Evolutionary conservation across 768 basidiomycete genomes (phyloP).

Genomic region (Heimioporus sp.): DNA sequence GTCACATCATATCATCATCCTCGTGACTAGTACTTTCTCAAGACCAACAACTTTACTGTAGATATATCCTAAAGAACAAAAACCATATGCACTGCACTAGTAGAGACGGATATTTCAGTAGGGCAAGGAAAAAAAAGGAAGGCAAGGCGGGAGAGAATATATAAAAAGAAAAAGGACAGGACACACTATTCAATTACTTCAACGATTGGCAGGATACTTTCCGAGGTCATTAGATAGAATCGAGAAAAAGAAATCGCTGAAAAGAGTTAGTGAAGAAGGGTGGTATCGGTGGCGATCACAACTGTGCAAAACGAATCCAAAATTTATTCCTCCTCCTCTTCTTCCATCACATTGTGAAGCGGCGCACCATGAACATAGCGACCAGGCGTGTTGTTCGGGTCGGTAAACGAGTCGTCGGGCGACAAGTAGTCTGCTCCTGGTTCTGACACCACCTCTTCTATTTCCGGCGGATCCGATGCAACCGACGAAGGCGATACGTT

Average conservation of each 20-base stretch:
- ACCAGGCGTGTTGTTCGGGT: slow-evolving; percentile 59
- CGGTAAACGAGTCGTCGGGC: slow-evolving; percentile 37
- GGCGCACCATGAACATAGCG: slow-evolving; percentile 85
- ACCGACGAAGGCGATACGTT: slow-evolving; percentile 13
- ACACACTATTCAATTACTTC: background rate
- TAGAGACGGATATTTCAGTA: background rate
- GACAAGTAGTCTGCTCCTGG: slow-evolving; percentile 25
- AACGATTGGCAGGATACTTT: too few relatives aligned
- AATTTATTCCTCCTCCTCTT: slow-evolving; percentile 55
- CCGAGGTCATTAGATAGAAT: slow-evolving; percentile 1
- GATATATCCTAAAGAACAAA: slow-evolving; percentile 18
- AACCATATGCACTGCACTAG: slow-evolving; percentile 19
- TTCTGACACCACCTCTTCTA: slow-evolving; percentile 30
- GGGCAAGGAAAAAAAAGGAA: slow-evolving; percentile 10
- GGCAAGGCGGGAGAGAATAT: slow-evolving; percentile 13
- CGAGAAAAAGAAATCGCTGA: background rate
- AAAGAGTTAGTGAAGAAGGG: slow-evolving; percentile 2
- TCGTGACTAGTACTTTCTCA: too few relatives aligned
- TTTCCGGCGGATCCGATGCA: slow-evolving; percentile 25
- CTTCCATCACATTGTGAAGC: slow-evolving; percentile 82
- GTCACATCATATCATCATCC: too few relatives aligned
- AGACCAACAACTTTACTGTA: background rate
- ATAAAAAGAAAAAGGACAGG: slow-evolving; percentile 9
- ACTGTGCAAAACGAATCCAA: slow-evolving; percentile 7
- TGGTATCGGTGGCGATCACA: slow-evolving; percentile 27